These are phyloP conservation scores for Corchorus olitorius DNA, from an alignment of 345 rosid genomes.

Conservation along the genomic window DNA sequence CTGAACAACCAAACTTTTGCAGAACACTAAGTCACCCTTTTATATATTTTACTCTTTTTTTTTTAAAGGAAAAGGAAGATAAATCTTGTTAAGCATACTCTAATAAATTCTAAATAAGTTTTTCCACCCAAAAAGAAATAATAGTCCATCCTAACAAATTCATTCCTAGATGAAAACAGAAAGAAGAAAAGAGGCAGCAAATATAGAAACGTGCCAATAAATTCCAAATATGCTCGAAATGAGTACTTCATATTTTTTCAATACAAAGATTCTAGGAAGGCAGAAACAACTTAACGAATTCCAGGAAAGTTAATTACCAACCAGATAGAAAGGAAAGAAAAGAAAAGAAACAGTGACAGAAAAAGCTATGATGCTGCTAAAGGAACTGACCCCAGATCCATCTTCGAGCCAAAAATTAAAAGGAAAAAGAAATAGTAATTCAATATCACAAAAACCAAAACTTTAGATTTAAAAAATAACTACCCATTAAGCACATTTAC, in stretches of 20 bases:
- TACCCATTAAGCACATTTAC: slow-evolving; percentile 27
- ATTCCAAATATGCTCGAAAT: not conserved
- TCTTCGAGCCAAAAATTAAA: slow-evolving; percentile 27
- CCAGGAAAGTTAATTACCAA: not conserved
- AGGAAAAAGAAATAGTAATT: not conserved
- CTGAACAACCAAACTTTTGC: not conserved
- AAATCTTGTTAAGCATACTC: too few species aligned
- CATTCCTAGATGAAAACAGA: not conserved
- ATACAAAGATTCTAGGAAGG: not conserved
- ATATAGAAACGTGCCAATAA: not conserved
- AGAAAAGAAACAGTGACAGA: not conserved
- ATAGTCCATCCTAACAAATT: not conserved
- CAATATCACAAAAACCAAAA: not conserved
- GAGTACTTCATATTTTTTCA: not conserved
- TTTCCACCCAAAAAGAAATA: not conserved
- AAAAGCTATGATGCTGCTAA: not conserved
- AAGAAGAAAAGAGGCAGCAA: not conserved
- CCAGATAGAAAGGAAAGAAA: not conserved
- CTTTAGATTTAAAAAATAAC: not conserved
- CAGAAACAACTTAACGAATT: not conserved
- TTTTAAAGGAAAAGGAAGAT: too few species aligned
- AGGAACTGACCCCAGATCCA: slow-evolving; percentile 37
- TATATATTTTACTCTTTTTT: too few species aligned
- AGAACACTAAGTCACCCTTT: not conserved
- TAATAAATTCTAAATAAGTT: not conserved